Evolutionary conservation across 2,329 filamentous ascomycete species (phyloP).

Genomic region (Aspergillus sp.): DNA sequence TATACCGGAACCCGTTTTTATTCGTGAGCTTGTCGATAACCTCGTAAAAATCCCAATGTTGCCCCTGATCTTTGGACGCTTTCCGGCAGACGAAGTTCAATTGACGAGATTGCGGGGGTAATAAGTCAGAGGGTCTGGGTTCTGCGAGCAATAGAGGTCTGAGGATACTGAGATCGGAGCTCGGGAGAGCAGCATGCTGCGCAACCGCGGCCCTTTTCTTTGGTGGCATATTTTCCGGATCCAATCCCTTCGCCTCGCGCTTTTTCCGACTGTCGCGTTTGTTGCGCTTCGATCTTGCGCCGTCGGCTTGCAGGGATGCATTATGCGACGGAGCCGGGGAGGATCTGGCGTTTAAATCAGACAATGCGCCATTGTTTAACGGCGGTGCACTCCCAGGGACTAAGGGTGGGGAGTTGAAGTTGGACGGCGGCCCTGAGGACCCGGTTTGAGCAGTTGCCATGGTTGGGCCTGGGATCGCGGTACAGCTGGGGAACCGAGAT

Average conservation of each 20-base stretch:
- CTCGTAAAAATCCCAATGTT: constrained; percentile 35
- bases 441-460: constrained; percentile 27
- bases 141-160: constrained; percentile 33
- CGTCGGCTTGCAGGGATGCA: constrained; percentile 21
- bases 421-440: constrained; percentile 27
- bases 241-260: constrained; percentile 34
- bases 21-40: constrained; percentile 48
- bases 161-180: constrained; percentile 30
- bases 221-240: constrained; percentile 25
- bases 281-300: constrained; percentile 28
- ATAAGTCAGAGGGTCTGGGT: constrained; percentile 27
- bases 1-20: constrained; percentile 72
- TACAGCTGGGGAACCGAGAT: no score
- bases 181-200: constrained; percentile 25
- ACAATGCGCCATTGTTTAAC: constrained; percentile 18
- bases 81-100: constrained; percentile 29
- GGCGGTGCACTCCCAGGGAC: constrained; percentile 17
- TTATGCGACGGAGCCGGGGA: constrained; percentile 25
- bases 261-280: constrained; percentile 38
- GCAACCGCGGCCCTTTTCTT: constrained; percentile 25
- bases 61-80: constrained; percentile 24
- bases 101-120: constrained; percentile 32
- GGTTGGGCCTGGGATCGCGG: no score
- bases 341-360: constrained; percentile 22
- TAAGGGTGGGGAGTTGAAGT: constrained; percentile 26